Conservation (phyloP, 257 asterid species). For the Mentha longifolia region DNA sequence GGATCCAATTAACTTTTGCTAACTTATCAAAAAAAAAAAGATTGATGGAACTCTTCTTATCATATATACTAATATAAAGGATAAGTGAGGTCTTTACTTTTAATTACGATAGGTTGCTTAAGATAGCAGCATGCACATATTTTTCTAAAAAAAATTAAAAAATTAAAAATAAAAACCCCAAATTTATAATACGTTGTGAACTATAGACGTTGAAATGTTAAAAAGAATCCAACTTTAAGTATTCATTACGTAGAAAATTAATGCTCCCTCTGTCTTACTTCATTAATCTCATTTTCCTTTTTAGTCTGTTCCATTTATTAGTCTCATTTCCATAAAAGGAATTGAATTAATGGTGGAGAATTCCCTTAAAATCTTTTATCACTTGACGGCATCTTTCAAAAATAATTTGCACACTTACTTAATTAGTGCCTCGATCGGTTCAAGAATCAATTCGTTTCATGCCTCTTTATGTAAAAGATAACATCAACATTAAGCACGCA, state of each 20-base stretch:
- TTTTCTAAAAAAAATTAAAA: neutral
- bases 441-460: slow-evolving; percentile 10
- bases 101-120: neutral
- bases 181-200: neutral
- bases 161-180: too few relatives aligned
- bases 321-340: too few relatives aligned
- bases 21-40: neutral
- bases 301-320: too few relatives aligned
- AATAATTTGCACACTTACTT: neutral
- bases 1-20: neutral
- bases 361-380: too few relatives aligned
- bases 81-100: neutral
- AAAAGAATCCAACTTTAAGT: neutral
- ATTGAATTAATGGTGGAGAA: too few relatives aligned
- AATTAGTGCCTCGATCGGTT: neutral
- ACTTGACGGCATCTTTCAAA: neutral
- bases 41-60: neutral
- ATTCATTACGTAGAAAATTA: neutral
- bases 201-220: neutral
- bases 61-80: neutral
- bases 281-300: too few relatives aligned
- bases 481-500: slow-evolving; percentile 6
- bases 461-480: neutral
- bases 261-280: too few relatives aligned
- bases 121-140: neutral